Percentiles rank a stretch among this genome's conserved stretches.
Conservation (phyloP, 805 yeast genomes). For the Candida vaughaniae region DNA sequence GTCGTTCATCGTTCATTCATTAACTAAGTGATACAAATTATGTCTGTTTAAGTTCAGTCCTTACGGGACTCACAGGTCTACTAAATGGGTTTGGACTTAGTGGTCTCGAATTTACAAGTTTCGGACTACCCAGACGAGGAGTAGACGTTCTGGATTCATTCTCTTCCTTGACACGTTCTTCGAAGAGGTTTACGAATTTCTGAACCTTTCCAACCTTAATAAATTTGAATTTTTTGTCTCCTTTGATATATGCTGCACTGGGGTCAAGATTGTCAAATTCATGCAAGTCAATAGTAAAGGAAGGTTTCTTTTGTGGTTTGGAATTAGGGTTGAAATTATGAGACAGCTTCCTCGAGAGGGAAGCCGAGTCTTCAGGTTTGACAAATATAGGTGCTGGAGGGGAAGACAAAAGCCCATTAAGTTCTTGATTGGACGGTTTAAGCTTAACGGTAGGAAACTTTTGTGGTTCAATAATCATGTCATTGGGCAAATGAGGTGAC, state of each 20-base stretch:
- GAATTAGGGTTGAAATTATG: conserved; percentile 6
- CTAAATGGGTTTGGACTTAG: conserved; percentile 6
- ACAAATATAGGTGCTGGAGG: conserved; percentile 2
- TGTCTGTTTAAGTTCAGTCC: background rate
- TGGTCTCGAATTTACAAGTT: conserved; percentile 6
- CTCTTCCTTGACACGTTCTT: conserved; percentile 27
- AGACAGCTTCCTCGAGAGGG: conserved; percentile 8
- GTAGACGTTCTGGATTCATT: conserved; percentile 1
- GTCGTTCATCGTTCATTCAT: conserved; percentile 9
- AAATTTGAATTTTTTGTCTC: conserved; percentile 42
- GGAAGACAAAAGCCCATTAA: background rate
- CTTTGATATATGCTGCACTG: conserved; percentile 33
- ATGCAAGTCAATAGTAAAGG: conserved; percentile 11
- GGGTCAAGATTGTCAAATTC: conserved; percentile 13
- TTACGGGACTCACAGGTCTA: conserved; percentile 1
- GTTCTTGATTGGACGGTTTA: conserved; percentile 12
- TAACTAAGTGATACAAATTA: background rate
- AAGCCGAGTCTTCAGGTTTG: conserved; percentile 1
- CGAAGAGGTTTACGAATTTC: conserved; percentile 43
- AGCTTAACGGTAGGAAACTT: conserved; percentile 8
- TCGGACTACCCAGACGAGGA: conserved; percentile 5
- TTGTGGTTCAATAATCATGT: background rate
- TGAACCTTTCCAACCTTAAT: conserved; percentile 48
- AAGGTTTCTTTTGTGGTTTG: conserved; percentile 9
- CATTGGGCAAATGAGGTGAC: background rate